Base-by-base conservation (phyloP, 768 basidiomycete genomes). In the Suillus variegatus region DNA sequence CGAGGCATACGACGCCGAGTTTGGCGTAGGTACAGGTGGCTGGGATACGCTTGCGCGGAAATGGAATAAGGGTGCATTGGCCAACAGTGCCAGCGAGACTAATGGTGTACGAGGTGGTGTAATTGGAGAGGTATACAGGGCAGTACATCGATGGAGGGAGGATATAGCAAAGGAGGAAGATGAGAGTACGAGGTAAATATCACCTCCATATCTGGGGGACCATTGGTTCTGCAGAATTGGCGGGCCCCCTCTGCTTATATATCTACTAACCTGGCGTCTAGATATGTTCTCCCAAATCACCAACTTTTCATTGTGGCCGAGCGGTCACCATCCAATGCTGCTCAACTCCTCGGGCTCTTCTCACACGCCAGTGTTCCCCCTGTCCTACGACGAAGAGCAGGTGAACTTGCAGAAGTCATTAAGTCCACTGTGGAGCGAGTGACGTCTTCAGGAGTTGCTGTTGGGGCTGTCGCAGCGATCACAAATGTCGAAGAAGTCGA, bases 61-160 rank as follows among this genome's bases (percentile, higher is more conserved):
- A 77, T 95, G 92, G 92, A 93, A 95, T 73, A 93, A 92, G 71
- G 78, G 76, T 60, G 74, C 75, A 2, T 75, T 91, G 43, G 71
- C 67, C 56, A 76, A 77, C 64, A 76, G 81, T 54, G 75, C 74
- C 32, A 79, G 76, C 40, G 75, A 74, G 44, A 78, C 80, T 25
- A 70, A 77, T 51, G 65, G 65, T 69, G 65, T 52, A 28, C 46
- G 14, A 36, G 77, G 76, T 54, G 80, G 76, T 3, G 75, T 85
- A 66, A 85, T 87, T 67, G 82, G 85, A 36, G 83, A 82, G 43
- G 86, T 95, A 18, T 95, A 92, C 76, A 86, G 81, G 65, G 80
- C 82, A 3, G 80, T 97, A 14, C 93, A 96, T 75, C 81, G 79
- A 41, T 98, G 95, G 96, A 82, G 96, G 65, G 95, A 98, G 75